Conservation (phyloP, 306 rosid genomes). For the Malus orientalis region DNA sequence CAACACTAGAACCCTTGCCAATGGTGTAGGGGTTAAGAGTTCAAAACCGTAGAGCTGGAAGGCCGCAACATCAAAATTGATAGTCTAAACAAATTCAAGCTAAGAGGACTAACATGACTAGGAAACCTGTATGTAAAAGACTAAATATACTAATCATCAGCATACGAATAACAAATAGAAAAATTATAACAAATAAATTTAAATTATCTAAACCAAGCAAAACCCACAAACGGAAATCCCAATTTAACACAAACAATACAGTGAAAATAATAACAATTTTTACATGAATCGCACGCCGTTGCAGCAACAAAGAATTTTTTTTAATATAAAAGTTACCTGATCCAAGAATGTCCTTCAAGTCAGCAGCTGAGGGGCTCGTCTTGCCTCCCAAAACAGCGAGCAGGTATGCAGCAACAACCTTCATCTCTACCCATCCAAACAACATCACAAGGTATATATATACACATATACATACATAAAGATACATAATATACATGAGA, state of each 20-base stretch:
- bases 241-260: background rate
- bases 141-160: background rate
- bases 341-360: slow-evolving; percentile 45
- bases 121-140: background rate
- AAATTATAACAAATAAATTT: background rate
- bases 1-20: background rate
- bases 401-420: slow-evolving; percentile 63
- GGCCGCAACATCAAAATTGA: too few relatives aligned
- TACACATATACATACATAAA: background rate
- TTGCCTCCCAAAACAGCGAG: slow-evolving; percentile 79
- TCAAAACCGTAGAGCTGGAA: background rate
- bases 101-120: background rate
- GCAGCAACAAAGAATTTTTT: too few relatives aligned
- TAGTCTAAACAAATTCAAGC: background rate
- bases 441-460: background rate
- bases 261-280: background rate
- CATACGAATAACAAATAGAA: background rate
- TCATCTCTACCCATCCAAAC: slow-evolving; percentile 43
- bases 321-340: slow-evolving; percentile 29
- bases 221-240: background rate
- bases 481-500: too few relatives aligned
- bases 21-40: background rate
- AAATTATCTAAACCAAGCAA: background rate
- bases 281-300: background rate
- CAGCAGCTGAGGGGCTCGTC: slow-evolving; percentile 35